A percentile compares a stretch with the other conserved stretches of the same genome.
These are phyloP conservation scores for Nepenthes mirabilis DNA, from an alignment of 148 eudicot genomes.

Conservation along the genomic window DNA sequence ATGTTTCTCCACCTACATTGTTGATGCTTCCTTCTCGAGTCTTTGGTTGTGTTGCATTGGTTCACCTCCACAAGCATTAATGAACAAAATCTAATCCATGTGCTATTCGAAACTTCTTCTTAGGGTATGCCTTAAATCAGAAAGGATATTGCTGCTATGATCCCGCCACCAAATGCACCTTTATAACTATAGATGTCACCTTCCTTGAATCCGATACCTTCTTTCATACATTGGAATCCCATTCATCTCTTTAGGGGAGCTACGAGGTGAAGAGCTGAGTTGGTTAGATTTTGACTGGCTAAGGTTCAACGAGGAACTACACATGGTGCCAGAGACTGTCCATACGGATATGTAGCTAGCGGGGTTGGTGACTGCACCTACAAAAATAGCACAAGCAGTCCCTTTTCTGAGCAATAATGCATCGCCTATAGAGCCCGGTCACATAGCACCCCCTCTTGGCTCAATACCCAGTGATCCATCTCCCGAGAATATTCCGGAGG, in stretches of 20 bases:
- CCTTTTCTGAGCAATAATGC: neutral
- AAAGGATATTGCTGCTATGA: slow-evolving; percentile 3
- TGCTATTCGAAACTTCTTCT: neutral
- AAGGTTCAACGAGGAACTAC: neutral
- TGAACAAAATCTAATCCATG: neutral
- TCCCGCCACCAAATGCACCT: neutral
- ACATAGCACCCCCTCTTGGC: neutral
- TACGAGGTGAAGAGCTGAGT: neutral
- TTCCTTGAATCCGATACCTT: neutral
- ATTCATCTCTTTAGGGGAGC: neutral
- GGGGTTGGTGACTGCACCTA: neutral
- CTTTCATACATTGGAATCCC: neutral
- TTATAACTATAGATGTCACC: slow-evolving; percentile 2
- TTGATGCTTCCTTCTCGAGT: neutral
- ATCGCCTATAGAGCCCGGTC: neutral
- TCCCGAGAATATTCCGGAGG: slow-evolving; percentile 4
- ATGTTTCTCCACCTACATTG: neutral
- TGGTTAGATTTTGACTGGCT: neutral
- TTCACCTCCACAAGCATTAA: neutral
- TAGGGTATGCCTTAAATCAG: neutral
- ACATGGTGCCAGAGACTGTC: too few relatives aligned
- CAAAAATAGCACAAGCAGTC: too few relatives aligned
- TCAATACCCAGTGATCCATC: neutral
- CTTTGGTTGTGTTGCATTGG: slow-evolving; percentile 1
- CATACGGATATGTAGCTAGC: neutral